A percentile compares a stretch with the other conserved stretches of the same genome.
Evolutionary conservation across 2,329 filamentous ascomycete species (phyloP).

Genomic region (Ophiostoma tasmaniense): DNA sequence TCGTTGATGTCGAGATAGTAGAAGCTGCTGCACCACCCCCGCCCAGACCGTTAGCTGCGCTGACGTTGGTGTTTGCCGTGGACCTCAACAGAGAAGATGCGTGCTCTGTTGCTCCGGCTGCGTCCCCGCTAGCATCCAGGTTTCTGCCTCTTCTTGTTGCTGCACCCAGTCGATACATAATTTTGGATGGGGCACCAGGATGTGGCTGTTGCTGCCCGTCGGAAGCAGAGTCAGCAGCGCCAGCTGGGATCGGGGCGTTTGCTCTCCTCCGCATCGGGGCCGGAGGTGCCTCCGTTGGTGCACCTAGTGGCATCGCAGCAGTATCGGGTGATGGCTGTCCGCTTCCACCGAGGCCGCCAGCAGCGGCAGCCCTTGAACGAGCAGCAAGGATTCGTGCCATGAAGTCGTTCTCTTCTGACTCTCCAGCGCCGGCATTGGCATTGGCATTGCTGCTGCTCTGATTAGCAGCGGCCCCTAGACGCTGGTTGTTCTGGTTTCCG

Average conservation of each 20-base stretch:
- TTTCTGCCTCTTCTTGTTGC: constrained; percentile 33
- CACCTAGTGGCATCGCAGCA: constrained; percentile 55
- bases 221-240: constrained; percentile 35
- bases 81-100: constrained; percentile 31
- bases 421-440: constrained; percentile 18
- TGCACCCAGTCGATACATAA: constrained; percentile 48
- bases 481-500: background rate
- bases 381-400: constrained; percentile 48
- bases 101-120: constrained; percentile 31
- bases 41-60: background rate
- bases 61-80: constrained; percentile 15
- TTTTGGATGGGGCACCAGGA: constrained; percentile 45
- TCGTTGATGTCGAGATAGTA: constrained; percentile 33
- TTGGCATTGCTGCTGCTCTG: background rate
- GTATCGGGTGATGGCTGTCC: constrained; percentile 38
- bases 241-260: constrained; percentile 38
- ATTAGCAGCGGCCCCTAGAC: background rate
- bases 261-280: constrained; percentile 46
- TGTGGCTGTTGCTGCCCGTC: constrained; percentile 21
- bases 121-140: constrained; percentile 29
- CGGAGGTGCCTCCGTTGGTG: constrained; percentile 38
- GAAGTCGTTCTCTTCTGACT: constrained; percentile 44
- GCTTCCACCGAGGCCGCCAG: constrained; percentile 27
- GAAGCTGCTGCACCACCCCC: constrained; percentile 23
- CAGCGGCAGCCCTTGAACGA: constrained; percentile 37